Base-by-base conservation (phyloP, 257 asterid species). In the Ocimum tenuiflorum region DNA sequence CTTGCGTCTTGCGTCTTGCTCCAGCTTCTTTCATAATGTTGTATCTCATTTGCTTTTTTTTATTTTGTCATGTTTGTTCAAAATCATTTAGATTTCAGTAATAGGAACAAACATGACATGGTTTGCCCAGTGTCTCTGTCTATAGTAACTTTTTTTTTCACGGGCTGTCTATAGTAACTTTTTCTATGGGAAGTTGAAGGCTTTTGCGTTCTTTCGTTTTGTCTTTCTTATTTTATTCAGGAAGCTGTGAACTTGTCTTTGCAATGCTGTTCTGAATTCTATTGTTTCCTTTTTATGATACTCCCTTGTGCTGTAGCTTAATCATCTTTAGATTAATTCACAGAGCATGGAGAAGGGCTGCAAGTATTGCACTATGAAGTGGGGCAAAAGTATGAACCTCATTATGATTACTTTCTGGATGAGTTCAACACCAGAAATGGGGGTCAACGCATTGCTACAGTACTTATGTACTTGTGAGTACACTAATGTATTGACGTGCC, bases 311-410 rank as follows among this genome's bases (percentile, higher is more conserved):
- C 10, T 31, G 63, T 67, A 60, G 72, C 63, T 47, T 64, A 43
- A 76, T 35, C 43, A 36, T 63, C 52, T 19, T 57, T 15, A 31
- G 35, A 43, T 49, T 23, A 49, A 67, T 63, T 60, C 68, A 46
- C 94, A 91, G 98, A 83, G 33, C 91, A 91, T 60, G 96, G 96
- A 61, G 96, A 91, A 82, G 95, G 92, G 51, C 82, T 88, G 43
- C 96, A 91, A 79, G 78, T 91, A 35, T 80, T 88, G 64, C 95
- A 86, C 76, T 91, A 91, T 62, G 96, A 88, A 73, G 92, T 66
- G 70, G 95, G 96, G 48, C 98, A 91, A 72, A 91, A 86, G 65
- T 91, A 88, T 3, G 98, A 88, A 71, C 95, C 95, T 75, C 98
- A 91, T 78, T 83, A 49, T 70, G 96, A 91, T 70, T 85, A 83